These are phyloP conservation scores for Hygrophoropsis aurantiaca DNA, from an alignment of 768 basidiomycete genomes.

Conservation along the genomic window DNA sequence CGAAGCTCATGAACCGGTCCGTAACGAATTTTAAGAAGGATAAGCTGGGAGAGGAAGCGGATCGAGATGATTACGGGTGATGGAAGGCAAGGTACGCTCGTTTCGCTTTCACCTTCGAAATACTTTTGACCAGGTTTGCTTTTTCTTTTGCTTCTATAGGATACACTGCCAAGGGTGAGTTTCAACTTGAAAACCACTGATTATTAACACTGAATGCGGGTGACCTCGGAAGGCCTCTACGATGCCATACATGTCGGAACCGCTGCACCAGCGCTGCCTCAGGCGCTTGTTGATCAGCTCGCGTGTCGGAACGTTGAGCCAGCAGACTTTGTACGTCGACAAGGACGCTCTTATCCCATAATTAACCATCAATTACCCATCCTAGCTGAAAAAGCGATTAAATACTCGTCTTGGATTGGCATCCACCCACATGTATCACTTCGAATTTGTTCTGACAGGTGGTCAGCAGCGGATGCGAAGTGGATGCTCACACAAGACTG, in stretches of 20 bases:
- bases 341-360: conserved; percentile 73
- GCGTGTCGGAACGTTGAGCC: conserved; percentile 68
- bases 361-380: conserved; percentile 58
- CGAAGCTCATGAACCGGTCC: conserved; percentile 73
- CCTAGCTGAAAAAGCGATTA: conserved; percentile 82
- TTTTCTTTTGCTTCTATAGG: too few relatives aligned
- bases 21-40: conserved; percentile 65
- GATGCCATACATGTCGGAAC: conserved; percentile 94
- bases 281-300: conserved; percentile 74
- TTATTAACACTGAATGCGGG: neutral
- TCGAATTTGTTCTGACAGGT: too few relatives aligned
- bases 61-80: conserved; percentile 76
- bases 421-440: neutral
- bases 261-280: conserved; percentile 75
- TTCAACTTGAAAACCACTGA: neutral
- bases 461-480: too few relatives aligned
- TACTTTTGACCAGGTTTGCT: neutral
- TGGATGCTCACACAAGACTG: too few relatives aligned
- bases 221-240: conserved; percentile 52
- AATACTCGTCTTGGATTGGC: conserved; percentile 5
- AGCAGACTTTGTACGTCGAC: conserved; percentile 75
- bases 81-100: conserved; percentile 66
- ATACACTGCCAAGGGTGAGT: conserved; percentile 34
- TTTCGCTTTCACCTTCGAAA: neutral
- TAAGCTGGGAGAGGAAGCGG: conserved; percentile 52